Conservation (phyloP, 768 basidiomycete species). For the Myochromella boudieri region DNA sequence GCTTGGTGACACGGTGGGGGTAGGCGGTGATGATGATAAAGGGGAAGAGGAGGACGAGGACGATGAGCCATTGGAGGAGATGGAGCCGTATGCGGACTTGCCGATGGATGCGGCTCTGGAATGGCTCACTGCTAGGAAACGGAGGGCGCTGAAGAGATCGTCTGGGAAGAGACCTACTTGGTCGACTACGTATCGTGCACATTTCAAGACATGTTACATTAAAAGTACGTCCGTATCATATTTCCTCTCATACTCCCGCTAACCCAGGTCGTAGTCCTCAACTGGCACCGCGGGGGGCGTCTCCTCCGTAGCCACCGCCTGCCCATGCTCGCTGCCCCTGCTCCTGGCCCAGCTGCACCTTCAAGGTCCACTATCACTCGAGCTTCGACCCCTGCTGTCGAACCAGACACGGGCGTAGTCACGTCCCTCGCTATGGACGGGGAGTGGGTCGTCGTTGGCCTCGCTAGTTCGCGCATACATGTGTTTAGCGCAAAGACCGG, state of each 20-base stretch:
- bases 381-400: no score
- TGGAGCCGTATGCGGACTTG: constrained; percentile 30
- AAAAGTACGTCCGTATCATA: constrained; percentile 50
- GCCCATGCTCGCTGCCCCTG: constrained; percentile 1
- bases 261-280: constrained; percentile 57
- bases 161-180: constrained; percentile 4
- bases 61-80: constrained; percentile 33
- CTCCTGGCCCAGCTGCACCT: neutral
- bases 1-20: constrained; percentile 27
- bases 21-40: neutral
- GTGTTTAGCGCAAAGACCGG: constrained; percentile 83
- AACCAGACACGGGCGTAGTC: no score
- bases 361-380: no score
- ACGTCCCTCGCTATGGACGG: constrained; percentile 84
- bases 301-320: constrained; percentile 47
- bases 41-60: constrained; percentile 21
- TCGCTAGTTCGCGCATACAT: constrained; percentile 83
- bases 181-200: constrained; percentile 58
- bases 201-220: constrained; percentile 73
- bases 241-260: constrained; percentile 1
- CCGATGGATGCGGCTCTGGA: constrained; percentile 42
- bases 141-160: constrained; percentile 7
- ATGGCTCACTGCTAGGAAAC: constrained; percentile 31
- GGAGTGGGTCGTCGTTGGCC: constrained; percentile 85
- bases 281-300: constrained; percentile 77